A percentile compares a stretch with the other conserved stretches of the same genome.
Conservation (phyloP, 2,329 filamentous ascomycete genomes). For the Talaromyces sp. region DNA sequence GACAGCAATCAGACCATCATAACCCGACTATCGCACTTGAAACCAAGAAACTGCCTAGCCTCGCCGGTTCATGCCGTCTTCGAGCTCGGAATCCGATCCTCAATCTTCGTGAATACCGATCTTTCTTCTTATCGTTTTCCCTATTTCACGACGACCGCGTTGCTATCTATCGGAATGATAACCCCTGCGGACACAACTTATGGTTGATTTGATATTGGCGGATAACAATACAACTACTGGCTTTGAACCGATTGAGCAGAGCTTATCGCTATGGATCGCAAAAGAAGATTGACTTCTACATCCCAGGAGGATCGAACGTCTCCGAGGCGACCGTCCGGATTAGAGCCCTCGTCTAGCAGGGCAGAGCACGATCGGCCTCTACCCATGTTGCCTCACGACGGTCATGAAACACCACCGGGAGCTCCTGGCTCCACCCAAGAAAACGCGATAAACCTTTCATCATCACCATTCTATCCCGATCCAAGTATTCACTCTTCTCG, state of each 20-base stretch:
- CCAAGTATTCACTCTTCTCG: constrained; percentile 13
- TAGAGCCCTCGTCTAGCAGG: constrained; percentile 7
- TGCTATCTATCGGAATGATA: neutral
- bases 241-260: neutral
- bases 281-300: constrained; percentile 38
- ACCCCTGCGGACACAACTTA: neutral
- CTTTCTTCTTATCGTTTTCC: neutral
- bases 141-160: neutral
- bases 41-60: neutral
- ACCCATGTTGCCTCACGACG: constrained; percentile 8
- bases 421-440: constrained; percentile 25
- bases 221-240: neutral
- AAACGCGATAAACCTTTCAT: constrained; percentile 28
- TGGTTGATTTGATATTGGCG: neutral
- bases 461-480: constrained; percentile 18
- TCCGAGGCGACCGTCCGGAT: constrained; percentile 12
- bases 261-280: constrained; percentile 27
- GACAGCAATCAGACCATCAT: neutral
- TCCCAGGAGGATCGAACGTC: constrained; percentile 23
- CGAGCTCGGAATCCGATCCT: neutral
- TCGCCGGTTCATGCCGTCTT: neutral
- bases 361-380: constrained; percentile 18
- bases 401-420: constrained; percentile 2
- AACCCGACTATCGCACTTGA: neutral
- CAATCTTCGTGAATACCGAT: neutral